Evolutionary conservation across 139 green algal species (phyloP), one percentile per base, ranked within the genome.

Genomic region (Closterium sp.): DNA sequence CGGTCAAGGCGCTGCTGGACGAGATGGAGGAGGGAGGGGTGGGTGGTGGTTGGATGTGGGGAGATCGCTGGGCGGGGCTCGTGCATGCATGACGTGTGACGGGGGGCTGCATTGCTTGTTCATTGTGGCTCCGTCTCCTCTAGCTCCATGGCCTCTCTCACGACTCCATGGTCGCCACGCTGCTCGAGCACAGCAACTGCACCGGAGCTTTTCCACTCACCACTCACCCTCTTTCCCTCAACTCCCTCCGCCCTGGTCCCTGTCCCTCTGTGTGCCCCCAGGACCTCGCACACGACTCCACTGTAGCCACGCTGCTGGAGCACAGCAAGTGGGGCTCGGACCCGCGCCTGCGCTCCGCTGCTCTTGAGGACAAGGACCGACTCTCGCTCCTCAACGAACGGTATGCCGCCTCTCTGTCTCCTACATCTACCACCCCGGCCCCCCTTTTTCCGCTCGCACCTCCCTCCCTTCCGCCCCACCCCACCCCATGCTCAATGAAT

Each of bases 1-100:
- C 90, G 8, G 93, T 93, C 38, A 66, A 81, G 10, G 32, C 12
- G 6, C 84, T 94, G n/a, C 76, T 94, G 32, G 90, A 94, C 23
- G 92, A 94, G n/a, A 34, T 89, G 9, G 84, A 86, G 9, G 92
- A 88, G 33, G 90, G 91, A 9, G 31, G 84, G 31, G 84, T 36
- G 84, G 43, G 31, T 5, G n/a, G n/a, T n/a, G n/a, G n/a, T n/a
- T n/a, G n/a, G n/a, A n/a, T n/a, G n/a, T n/a, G n/a, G n/a, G n/a
- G n/a, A n/a, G n/a, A n/a, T n/a, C n/a, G n/a, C n/a, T n/a, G n/a
- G n/a, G n/a, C n/a, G n/a, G n/a, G n/a, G n/a, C n/a, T n/a, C n/a
- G n/a, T n/a, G n/a, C n/a, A n/a, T n/a, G n/a, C n/a, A n/a, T n/a
- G n/a, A n/a, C n/a, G n/a, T n/a, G n/a, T n/a, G n/a, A n/a, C n/a